Evolutionary conservation across 2,329 filamentous ascomycete species (phyloP).

Genomic region (Botrytis byssoidea): DNA sequence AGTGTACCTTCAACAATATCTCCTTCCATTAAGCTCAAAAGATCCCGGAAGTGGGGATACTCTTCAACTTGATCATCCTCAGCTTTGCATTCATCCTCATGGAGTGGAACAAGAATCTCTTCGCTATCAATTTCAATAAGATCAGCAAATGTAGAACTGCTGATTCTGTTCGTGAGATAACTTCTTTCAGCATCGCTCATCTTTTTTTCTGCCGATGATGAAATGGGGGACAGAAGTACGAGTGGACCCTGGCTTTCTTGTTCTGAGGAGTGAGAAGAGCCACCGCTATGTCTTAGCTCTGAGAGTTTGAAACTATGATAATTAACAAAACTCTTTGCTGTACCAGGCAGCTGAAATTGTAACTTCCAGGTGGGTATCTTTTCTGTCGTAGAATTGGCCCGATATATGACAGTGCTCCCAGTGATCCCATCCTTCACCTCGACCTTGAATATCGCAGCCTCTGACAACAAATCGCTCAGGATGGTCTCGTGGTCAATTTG

Average conservation of each 20-base stretch:
- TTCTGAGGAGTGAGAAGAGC: not conserved
- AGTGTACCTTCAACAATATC: conserved; percentile 14
- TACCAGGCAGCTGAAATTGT: conserved; percentile 22
- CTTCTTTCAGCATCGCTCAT: too few species aligned
- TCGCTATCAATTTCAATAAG: conserved; percentile 17
- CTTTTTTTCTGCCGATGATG: not conserved
- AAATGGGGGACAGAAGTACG: not conserved
- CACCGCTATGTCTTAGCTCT: not conserved
- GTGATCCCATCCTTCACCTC: not conserved
- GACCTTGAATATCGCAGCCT: not conserved
- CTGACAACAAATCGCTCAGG: conserved; percentile 18
- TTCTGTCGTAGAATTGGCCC: not conserved
- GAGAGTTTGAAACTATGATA: conserved; percentile 1
- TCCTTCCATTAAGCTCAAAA: conserved; percentile 18
- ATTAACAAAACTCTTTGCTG: conserved; percentile 11
- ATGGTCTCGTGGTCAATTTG: not conserved
- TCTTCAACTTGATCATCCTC: not conserved
- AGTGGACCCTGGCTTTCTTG: not conserved
- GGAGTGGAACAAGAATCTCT: conserved; percentile 19
- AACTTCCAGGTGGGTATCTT: conserved; percentile 22
- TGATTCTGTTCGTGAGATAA: conserved; percentile 20
- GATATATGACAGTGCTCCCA: conserved; percentile 18
- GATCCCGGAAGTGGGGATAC: conserved; percentile 13
- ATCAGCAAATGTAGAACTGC: conserved; percentile 21
- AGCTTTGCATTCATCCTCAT: conserved; percentile 5